Conservation (phyloP, 2,329 filamentous ascomycete genomes). For the Xylariales sp. region DNA sequence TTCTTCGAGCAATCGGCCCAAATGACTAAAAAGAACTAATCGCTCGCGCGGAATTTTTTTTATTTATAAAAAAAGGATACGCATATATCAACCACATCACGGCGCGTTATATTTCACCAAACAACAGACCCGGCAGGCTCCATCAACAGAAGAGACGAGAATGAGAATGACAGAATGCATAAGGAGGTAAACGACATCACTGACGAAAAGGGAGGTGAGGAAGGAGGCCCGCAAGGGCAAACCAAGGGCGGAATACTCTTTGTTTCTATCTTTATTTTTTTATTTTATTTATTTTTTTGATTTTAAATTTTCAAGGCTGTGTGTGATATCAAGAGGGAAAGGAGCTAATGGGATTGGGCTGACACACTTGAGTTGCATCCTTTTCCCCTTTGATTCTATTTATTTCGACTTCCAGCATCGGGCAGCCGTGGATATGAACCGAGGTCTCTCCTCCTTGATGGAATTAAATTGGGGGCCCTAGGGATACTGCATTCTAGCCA, state of each 20-base stretch:
- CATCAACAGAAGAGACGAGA: conserved; percentile 12
- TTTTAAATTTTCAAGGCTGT: neutral
- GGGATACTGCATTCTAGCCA: conserved; percentile 4
- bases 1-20: conserved; percentile 38
- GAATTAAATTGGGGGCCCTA: neutral
- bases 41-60: conserved; percentile 32
- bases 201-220: conserved; percentile 9
- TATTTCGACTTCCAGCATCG: conserved; percentile 6
- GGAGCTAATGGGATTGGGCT: neutral
- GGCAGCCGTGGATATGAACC: conserved; percentile 10
- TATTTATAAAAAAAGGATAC: conserved; percentile 9
- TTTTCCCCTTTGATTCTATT: conserved; percentile 10
- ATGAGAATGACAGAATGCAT: conserved; percentile 20
- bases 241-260: conserved; percentile 23
- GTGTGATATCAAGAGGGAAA: neutral
- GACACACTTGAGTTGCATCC: conserved; percentile 4
- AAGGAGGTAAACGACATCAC: conserved; percentile 4
- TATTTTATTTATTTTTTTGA: conserved; percentile 10
- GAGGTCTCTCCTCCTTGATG: neutral
- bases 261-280: conserved; percentile 12
- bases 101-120: neutral
- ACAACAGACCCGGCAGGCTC: conserved; percentile 10
- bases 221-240: conserved; percentile 25
- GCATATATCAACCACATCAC: conserved; percentile 15
- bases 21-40: conserved; percentile 37